Percentiles rank a stretch among this genome's conserved stretches.
These are phyloP conservation scores for Choiromyces venosus DNA, from an alignment of 495 filamentous ascomycete genomes.

Conservation along the genomic window DNA sequence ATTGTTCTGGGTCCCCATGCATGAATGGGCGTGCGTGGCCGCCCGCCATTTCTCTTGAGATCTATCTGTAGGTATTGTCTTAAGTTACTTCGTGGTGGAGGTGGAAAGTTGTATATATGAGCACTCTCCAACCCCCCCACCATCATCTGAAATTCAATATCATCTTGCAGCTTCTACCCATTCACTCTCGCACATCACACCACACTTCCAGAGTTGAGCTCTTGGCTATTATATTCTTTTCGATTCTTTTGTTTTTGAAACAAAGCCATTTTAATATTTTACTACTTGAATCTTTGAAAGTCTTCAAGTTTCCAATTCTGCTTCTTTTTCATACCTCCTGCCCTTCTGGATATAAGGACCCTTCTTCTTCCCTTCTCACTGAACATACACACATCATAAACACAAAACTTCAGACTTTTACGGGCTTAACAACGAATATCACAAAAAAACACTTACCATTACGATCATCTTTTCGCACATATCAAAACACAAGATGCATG, in stretches of 20 bases:
- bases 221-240: constrained; percentile 5
- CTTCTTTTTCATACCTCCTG: background rate
- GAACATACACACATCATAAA: background rate
- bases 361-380: background rate
- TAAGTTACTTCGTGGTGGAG: background rate
- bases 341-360: background rate
- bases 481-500: constrained; percentile 17
- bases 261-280: constrained; percentile 1
- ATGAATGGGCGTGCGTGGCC: background rate
- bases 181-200: background rate
- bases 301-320: constrained; percentile 1
- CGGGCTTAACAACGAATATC: background rate
- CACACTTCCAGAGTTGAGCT: constrained; percentile 1
- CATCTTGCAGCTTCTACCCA: background rate
- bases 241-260: constrained; percentile 12
- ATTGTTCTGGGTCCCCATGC: background rate
- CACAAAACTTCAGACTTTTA: background rate
- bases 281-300: constrained; percentile 14
- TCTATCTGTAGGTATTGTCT: background rate
- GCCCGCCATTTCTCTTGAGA: background rate
- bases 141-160: background rate
- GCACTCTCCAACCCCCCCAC: background rate
- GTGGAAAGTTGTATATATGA: background rate
- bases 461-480: constrained; percentile 1
- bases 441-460: background rate